phyloP scores from a whole-genome alignment of 2,329 filamentous ascomycete species.

The Ascochyta fabae region DNA sequence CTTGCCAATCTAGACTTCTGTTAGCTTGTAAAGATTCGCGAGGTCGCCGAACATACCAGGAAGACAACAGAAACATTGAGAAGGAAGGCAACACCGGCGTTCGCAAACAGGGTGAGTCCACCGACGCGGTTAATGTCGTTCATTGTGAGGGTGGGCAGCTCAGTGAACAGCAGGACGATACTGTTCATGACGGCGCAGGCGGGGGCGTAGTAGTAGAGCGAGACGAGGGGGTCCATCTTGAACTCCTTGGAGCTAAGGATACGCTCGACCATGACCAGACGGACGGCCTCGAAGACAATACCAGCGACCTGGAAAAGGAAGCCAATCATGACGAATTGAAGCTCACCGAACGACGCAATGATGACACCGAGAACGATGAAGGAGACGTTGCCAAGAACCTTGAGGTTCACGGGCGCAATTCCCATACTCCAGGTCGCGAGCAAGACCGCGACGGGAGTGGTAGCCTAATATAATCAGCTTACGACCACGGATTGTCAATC shows the following conservation, averaged over 20 bases:
- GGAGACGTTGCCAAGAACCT: constrained; percentile 89
- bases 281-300: constrained; percentile 81
- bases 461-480: constrained; percentile 66
- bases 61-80: constrained; percentile 88
- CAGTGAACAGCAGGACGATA: constrained; percentile 73
- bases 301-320: constrained; percentile 81
- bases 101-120: constrained; percentile 73
- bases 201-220: constrained; percentile 88
- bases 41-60: constrained; percentile 64
- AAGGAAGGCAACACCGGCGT: constrained; percentile 79
- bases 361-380: constrained; percentile 94
- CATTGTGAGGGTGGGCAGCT: constrained; percentile 73
- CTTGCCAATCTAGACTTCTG: constrained; percentile 73
- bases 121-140: constrained; percentile 76
- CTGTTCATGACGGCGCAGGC: constrained; percentile 85
- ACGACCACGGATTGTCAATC: not conserved
- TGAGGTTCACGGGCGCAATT: constrained; percentile 81
- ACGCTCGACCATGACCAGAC: constrained; percentile 83
- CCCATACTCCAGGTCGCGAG: constrained; percentile 88
- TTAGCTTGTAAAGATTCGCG: constrained; percentile 19
- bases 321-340: constrained; percentile 84
- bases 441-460: constrained; percentile 91
- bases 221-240: constrained; percentile 91
- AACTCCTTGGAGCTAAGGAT: constrained; percentile 82
- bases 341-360: constrained; percentile 93